Conservation (phyloP, 139 green algal species). For the Nannochloris sp. region DNA sequence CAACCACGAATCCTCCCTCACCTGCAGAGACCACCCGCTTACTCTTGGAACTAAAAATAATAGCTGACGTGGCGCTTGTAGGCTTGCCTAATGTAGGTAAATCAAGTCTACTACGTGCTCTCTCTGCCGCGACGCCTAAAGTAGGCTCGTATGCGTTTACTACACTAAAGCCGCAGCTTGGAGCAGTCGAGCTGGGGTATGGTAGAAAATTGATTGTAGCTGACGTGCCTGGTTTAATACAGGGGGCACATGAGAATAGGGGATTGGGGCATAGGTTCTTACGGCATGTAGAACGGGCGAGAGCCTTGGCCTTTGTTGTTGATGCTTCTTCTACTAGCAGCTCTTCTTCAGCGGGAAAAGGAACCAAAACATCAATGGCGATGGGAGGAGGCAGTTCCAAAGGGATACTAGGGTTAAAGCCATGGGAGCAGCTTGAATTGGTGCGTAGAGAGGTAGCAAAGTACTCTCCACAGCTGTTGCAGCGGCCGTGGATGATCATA, state of each 20-base stretch:
- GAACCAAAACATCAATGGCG: neutral
- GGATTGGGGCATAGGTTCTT: conserved; percentile 68
- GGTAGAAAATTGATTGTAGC: conserved; percentile 29
- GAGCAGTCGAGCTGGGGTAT: conserved; percentile 25
- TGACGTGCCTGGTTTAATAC: conserved; percentile 59
- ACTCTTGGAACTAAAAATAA: conserved; percentile 76
- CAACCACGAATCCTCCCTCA: neutral
- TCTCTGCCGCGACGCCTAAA: conserved; percentile 48
- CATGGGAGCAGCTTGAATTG: conserved; percentile 45
- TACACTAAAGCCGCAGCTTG: conserved; percentile 72
- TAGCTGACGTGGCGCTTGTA: conserved; percentile 93
- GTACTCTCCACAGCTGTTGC: conserved; percentile 30
- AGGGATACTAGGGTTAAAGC: too few relatives aligned
- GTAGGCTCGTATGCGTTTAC: conserved; percentile 74
- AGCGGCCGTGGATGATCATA: conserved; percentile 42
- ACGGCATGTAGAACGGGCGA: conserved; percentile 53
- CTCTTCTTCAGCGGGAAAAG: neutral
- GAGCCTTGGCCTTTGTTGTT: conserved; percentile 50
- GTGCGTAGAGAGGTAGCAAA: conserved; percentile 47
- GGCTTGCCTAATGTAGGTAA: conserved; percentile 89
- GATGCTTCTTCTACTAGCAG: conserved; percentile 30
- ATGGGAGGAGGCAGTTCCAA: neutral
- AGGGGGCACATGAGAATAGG: conserved; percentile 32
- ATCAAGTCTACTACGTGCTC: conserved; percentile 57
- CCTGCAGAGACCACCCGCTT: conserved; percentile 47